phyloP scores from a whole-genome alignment of 495 filamentous ascomycete species.

The Tuber borchii region DNA sequence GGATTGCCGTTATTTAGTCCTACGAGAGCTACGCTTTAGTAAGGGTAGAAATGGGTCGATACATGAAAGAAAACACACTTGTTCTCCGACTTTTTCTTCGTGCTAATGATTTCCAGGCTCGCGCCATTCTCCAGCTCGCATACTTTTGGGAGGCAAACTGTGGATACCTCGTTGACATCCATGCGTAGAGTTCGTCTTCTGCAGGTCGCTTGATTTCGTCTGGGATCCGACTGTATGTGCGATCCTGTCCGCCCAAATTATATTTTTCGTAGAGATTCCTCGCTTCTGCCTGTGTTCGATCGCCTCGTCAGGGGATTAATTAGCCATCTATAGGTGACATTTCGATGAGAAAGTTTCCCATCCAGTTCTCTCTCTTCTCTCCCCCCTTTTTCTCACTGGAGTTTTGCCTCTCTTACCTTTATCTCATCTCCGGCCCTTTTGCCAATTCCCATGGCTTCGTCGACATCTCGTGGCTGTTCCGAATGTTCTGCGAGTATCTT shows the following conservation, averaged over 20 bases:
- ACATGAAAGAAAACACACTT: not conserved
- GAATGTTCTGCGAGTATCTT: slow-evolving; percentile 6
- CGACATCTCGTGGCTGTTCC: slow-evolving; percentile 3
- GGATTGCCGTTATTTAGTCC: not conserved
- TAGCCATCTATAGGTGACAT: not conserved
- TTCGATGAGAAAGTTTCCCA: not conserved
- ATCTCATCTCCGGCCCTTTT: not conserved
- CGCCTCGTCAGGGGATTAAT: not conserved
- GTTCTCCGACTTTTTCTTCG: slow-evolving; percentile 4
- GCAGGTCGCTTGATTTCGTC: slow-evolving; percentile 2
- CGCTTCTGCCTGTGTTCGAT: slow-evolving; percentile 1
- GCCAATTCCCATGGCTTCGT: slow-evolving; percentile 5
- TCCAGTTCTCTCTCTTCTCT: not conserved
- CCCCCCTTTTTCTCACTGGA: not conserved
- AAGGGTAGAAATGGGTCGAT: not conserved
- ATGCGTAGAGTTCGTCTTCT: slow-evolving; percentile 3
- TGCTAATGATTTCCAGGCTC: slow-evolving; percentile 2
- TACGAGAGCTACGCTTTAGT: not conserved
- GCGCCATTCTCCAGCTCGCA: slow-evolving; percentile 1
- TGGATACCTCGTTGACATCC: not conserved
- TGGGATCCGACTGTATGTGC: slow-evolving; percentile 5
- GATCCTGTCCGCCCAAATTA: not conserved
- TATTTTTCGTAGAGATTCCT: slow-evolving; percentile 5
- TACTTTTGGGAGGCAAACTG: slow-evolving; percentile 2
- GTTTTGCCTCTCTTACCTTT: not conserved